Base-by-base conservation (phyloP, 2,329 filamentous ascomycete genomes). In the Sporothrix dimorphospora region DNA sequence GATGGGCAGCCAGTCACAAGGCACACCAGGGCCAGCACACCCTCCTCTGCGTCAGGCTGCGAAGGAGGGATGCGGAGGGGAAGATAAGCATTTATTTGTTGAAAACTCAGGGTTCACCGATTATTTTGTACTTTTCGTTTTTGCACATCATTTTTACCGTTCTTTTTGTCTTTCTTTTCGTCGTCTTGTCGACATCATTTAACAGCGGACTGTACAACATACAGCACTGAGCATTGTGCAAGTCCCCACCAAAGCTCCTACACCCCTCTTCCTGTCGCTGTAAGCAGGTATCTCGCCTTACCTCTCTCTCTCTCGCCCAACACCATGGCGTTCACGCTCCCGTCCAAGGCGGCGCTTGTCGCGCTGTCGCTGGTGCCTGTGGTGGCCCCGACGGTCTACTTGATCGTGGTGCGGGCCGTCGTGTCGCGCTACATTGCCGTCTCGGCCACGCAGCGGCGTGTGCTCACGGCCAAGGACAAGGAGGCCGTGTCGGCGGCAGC, bases 361-460 rank as follows among this genome's bases (percentile, higher is more conserved):
- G 16, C 70, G 0, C 55, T 73, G 66, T 55, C 73, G 6, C 69
- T 74, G 24, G 30, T 73, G 6, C 71, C 73, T 7, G 38, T 75
- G 1, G 49, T 73, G 4, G 69, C 47, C 1, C 72, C 73, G 16
- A 70, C 73, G 0, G 67, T 71, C 16, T 73, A 47, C 38, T 67
- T 75, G 1, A 14, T 73, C 2, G 42, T 49, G 5, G 59, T 75
- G 3, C 70, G 71, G 49, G 66, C 63, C 11, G 27, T 72, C 12
- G 57, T 69, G 7, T 72, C 74, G 8, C 69, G 55, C 30, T 55
- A 67, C 14, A 30, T 73, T 5, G 67, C 66, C 19, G 19, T 51
- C 1, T 59, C 72, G 7, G 34, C 27, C 3, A 71, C 57, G 11
- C 16, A 51, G 21, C 63, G 9, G 63, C 53, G 45, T 4, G 38